Evolutionary conservation across 176 grass and related monocot genomes (phyloP).

Genomic region (Lolium multiflorum): DNA sequence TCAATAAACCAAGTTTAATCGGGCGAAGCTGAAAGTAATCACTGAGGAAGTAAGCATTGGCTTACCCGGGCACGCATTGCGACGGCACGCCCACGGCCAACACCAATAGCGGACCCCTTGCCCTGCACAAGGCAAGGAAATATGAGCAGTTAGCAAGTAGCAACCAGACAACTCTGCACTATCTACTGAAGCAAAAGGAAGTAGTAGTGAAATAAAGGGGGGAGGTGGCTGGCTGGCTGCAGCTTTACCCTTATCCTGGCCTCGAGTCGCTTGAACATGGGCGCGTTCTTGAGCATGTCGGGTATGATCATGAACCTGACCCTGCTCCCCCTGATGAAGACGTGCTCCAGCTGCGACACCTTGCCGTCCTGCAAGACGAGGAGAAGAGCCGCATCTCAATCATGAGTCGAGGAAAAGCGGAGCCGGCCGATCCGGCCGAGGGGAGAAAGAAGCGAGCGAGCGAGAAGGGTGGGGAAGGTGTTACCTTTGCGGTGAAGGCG

Average conservation of each 20-base stretch:
- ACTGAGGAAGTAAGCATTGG: neutral
- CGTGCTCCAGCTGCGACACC: constrained; percentile 73
- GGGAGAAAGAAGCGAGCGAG: too few species aligned
- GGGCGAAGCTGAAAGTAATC: neutral
- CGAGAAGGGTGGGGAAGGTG: neutral
- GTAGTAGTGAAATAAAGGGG: neutral
- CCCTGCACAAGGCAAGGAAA: constrained; percentile 34
- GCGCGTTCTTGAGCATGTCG: constrained; percentile 83
- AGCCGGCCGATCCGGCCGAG: neutral
- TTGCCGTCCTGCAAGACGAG: constrained; percentile 53
- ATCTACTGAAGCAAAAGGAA: neutral
- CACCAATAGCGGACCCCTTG: constrained; percentile 73
- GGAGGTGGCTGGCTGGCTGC: neutral
- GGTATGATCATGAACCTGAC: constrained; percentile 79
- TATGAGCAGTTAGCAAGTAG: neutral
- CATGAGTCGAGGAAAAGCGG: neutral
- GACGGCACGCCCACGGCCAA: constrained; percentile 69
- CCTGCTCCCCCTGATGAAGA: constrained; percentile 68
- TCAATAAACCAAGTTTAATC: neutral
- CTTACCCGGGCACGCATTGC: constrained; percentile 78
- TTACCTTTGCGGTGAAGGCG: constrained; percentile 59
- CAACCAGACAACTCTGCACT: neutral
- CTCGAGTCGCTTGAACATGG: constrained; percentile 73
- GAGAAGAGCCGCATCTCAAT: too few species aligned
- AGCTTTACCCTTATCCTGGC: constrained; percentile 49